These are phyloP conservation scores for Macrotyloma uniflorum DNA, from an alignment of 306 rosid species.

Conservation along the genomic window DNA sequence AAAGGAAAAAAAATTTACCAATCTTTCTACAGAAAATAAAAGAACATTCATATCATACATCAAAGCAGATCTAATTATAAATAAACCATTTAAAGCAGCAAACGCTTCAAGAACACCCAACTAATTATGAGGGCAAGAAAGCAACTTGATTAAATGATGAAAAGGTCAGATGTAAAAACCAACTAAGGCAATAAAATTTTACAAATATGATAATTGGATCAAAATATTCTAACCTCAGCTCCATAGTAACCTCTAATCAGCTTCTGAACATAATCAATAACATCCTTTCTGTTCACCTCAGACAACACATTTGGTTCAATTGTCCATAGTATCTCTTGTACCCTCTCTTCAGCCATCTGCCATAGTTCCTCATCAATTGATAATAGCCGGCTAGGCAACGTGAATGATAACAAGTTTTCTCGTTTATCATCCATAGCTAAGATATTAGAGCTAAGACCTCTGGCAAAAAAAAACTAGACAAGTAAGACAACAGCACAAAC, in stretches of 20 bases:
- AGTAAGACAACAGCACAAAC: constrained; percentile 30
- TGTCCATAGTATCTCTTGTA: constrained; percentile 56
- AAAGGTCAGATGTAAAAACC: neutral
- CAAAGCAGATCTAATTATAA: neutral
- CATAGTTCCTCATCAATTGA: constrained; percentile 64
- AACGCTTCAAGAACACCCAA: constrained; percentile 24
- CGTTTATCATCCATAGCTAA: constrained; percentile 20
- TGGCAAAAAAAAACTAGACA: constrained; percentile 33
- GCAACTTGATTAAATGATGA: constrained; percentile 13
- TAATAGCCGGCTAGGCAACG: constrained; percentile 22
- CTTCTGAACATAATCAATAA: constrained; percentile 51
- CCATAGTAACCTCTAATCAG: constrained; percentile 53
- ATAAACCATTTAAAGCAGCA: constrained; percentile 6
- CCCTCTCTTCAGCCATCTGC: constrained; percentile 61
- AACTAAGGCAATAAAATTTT: constrained; percentile 4
- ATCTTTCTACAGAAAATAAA: constrained; percentile 22
- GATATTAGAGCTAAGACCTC: constrained; percentile 41
- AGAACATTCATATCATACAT: constrained; percentile 35
- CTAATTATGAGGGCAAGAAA: neutral
- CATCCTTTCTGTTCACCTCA: constrained; percentile 54
- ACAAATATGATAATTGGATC: constrained; percentile 15
- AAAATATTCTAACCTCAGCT: constrained; percentile 58
- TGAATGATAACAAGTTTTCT: constrained; percentile 21
- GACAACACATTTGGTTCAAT: constrained; percentile 70
- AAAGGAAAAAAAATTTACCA: constrained; percentile 1